A percentile compares a stretch with the other conserved stretches of the same genome.
Evolutionary conservation across 768 basidiomycete species (phyloP).

Genomic region (Podaxis mareebaensis): DNA sequence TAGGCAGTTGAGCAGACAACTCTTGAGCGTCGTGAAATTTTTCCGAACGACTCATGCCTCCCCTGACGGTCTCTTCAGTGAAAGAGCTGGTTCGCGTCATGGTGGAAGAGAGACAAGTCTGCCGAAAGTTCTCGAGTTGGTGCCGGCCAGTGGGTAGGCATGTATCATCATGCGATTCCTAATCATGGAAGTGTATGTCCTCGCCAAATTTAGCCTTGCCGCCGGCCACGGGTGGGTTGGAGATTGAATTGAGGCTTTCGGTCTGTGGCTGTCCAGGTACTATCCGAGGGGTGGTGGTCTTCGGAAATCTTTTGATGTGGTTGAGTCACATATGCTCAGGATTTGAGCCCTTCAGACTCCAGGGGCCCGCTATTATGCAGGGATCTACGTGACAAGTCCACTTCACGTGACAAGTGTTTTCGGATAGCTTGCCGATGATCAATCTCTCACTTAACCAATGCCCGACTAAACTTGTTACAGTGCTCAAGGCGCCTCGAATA

Average conservation of each 20-base stretch:
- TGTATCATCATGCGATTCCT: neutral
- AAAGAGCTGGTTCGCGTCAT: slow-evolving; percentile 15
- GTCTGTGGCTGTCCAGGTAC: neutral
- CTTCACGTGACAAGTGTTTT: neutral
- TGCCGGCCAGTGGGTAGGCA: neutral
- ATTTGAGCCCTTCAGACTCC: neutral
- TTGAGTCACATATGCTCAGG: neutral
- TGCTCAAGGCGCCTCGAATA: too few relatives aligned
- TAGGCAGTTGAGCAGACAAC: neutral
- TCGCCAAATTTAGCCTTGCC: neutral
- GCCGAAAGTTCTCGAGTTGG: neutral
- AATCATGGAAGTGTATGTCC: neutral
- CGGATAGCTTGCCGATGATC: neutral
- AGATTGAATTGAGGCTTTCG: neutral
- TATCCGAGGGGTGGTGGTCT: neutral
- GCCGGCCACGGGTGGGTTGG: neutral
- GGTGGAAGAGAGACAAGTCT: neutral
- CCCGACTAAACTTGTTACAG: too few relatives aligned
- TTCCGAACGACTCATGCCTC: neutral
- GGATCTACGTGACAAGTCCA: too few relatives aligned
- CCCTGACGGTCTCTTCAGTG: slow-evolving; percentile 11
- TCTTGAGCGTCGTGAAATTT: neutral
- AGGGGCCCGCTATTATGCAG: too few relatives aligned
- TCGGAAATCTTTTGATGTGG: neutral
- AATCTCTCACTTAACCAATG: neutral